Evolutionary conservation across 495 filamentous ascomycete genomes (phyloP), one percentile per base, ranked within the genome.

Genomic region (Amniculicola lignicola): DNA sequence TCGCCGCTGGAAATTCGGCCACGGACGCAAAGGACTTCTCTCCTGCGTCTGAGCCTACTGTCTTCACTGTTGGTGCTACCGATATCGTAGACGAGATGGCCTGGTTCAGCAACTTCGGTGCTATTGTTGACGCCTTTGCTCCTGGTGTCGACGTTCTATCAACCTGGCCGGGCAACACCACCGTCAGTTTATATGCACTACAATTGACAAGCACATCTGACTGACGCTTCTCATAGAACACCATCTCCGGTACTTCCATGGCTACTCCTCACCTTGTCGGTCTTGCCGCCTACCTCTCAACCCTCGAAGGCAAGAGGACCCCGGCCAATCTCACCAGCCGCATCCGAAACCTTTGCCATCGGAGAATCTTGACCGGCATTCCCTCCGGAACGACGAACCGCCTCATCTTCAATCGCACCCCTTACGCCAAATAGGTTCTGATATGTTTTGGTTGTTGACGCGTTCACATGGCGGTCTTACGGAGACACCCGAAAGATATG

Each of bases 221-320:
- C 25, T 23, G 24, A n/a, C 7, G 29, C 7, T 33, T 33, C 29
- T 7, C 7, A 33, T 33, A 33, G 29, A 75, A 78, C 67, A 73
- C 71, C 51, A 78, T 84, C 59, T 79, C 77, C 12, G 84, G 83
- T 44, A 87, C 84, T 72, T 77, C 74, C 11, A 82, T 81, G 77
- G 77, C 83, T 18, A 76, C 78, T 15, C 83, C 82, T 11, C 83
- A 87, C 57, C 74, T 85, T 43, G 73, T 75, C 9, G 83, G 83
- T 41, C 67, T 82, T 36, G 75, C 71, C 19, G 70, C 57, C 36
- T 61, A 65, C 41, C 38, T 65, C 37, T 23, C 58, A 7, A 53
- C 3, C 14, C 29, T 65, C 21, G 57, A 65, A 44, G 62, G 62
- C 39, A 49, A 52, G 46, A 57, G 27, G 52, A 49, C 57, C 15